Percentiles rank a stretch among this genome's conserved stretches.
These are phyloP conservation scores for Colletotrichum destructivum DNA, from an alignment of 2,329 filamentous ascomycete species.

Conservation along the genomic window DNA sequence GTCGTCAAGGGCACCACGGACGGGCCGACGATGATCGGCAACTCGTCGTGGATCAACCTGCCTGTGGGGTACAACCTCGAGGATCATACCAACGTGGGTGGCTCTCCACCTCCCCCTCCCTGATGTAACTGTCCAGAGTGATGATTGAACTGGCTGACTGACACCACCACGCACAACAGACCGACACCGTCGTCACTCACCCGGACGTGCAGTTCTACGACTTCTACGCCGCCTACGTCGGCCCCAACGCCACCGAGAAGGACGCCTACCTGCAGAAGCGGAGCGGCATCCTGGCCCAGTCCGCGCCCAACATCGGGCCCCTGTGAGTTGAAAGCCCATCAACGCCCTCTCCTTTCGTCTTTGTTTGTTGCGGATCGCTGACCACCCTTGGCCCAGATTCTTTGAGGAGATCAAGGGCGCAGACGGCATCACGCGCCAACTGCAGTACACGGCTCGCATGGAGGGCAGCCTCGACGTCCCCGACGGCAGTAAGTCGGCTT, in stretches of 20 bases:
- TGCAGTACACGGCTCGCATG: conserved; percentile 78
- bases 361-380: neutral
- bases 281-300: conserved; percentile 74
- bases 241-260: conserved; percentile 60
- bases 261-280: conserved; percentile 62
- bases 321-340: conserved; percentile 54
- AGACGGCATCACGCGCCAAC: conserved; percentile 74
- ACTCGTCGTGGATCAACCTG: conserved; percentile 69
- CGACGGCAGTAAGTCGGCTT: conserved; percentile 49
- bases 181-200: conserved; percentile 62
- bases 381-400: conserved; percentile 57
- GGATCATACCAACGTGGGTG: conserved; percentile 65
- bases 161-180: conserved; percentile 49
- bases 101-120: too few relatives aligned
- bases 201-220: conserved; percentile 71
- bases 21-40: conserved; percentile 65
- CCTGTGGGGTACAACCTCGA: conserved; percentile 73
- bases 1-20: conserved; percentile 66
- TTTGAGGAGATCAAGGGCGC: conserved; percentile 68
- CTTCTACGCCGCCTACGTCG: conserved; percentile 73
- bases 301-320: conserved; percentile 76
- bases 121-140: too few relatives aligned
- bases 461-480: conserved; percentile 65
- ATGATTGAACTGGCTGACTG: neutral
- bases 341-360: too few relatives aligned